A percentile compares a stretch with the other conserved stretches of the same genome.
These are phyloP conservation scores for Clavispora santaluciae DNA, from an alignment of 805 yeast species.

Conservation along the genomic window DNA sequence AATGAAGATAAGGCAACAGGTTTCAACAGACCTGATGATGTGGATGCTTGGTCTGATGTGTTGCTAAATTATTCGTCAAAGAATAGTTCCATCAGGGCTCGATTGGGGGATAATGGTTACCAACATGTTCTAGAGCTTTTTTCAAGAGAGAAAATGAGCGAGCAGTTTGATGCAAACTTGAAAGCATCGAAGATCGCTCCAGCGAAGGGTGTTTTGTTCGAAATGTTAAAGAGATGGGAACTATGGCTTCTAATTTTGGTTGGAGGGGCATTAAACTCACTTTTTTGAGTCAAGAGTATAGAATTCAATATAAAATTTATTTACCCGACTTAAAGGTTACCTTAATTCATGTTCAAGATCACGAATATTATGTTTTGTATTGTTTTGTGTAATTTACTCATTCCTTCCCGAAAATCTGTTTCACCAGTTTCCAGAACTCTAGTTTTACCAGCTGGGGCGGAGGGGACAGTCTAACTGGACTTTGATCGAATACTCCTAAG, in stretches of 20 bases:
- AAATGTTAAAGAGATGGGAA: conserved; percentile 8
- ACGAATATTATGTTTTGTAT: not conserved
- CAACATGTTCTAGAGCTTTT: conserved; percentile 35
- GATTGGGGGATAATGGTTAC: conserved; percentile 33
- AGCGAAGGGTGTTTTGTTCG: conserved; percentile 9
- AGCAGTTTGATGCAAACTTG: conserved; percentile 20
- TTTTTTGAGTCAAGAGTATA: not conserved
- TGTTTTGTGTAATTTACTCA: too few relatives aligned
- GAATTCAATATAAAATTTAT: not conserved
- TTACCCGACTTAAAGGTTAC: not conserved
- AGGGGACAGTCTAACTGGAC: not conserved
- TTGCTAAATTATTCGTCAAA: conserved; percentile 34
- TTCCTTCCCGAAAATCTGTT: conserved; percentile 2
- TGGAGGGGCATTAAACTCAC: not conserved
- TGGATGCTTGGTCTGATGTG: conserved; percentile 49
- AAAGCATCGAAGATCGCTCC: conserved; percentile 2
- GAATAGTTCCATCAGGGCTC: conserved; percentile 13
- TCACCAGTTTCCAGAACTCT: conserved; percentile 12
- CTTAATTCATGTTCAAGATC: not conserved
- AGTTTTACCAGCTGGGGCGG: conserved; percentile 1
- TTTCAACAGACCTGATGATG: conserved; percentile 45
- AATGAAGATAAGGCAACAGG: conserved; percentile 51
- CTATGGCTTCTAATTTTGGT: conserved; percentile 5
- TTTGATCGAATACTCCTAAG: conserved; percentile 1
- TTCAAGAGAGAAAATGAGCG: conserved; percentile 43